Conservation (phyloP, 495 filamentous ascomycete species). For the Wilcoxina mikolae region DNA sequence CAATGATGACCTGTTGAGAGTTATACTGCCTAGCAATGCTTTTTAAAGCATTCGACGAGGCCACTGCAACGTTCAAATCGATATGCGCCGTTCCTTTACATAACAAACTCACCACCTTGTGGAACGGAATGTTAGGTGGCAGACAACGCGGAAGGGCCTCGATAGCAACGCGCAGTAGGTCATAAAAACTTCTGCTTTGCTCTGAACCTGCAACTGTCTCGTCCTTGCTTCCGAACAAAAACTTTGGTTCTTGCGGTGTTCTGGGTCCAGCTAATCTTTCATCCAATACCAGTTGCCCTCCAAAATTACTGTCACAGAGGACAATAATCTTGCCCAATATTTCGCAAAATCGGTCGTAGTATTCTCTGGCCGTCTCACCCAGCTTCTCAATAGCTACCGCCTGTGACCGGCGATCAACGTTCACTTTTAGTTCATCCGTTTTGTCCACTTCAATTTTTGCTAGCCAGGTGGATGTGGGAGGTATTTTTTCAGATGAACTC, state of each 20-base stretch:
- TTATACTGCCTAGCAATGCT: constrained; percentile 86
- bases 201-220: constrained; percentile 64
- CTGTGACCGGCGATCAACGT: constrained; percentile 45
- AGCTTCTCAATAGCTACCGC: constrained; percentile 63
- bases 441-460: constrained; percentile 30
- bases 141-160: constrained; percentile 88
- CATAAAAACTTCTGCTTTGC: constrained; percentile 88
- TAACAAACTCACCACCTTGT: constrained; percentile 83
- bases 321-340: constrained; percentile 90
- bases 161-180: constrained; percentile 86
- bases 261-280: constrained; percentile 89
- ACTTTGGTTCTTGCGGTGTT: constrained; percentile 86
- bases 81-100: constrained; percentile 96
- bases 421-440: constrained; percentile 26
- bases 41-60: constrained; percentile 83
- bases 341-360: constrained; percentile 82
- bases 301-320: constrained; percentile 90
- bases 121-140: constrained; percentile 79
- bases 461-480: constrained; percentile 41
- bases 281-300: constrained; percentile 84
- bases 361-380: constrained; percentile 59
- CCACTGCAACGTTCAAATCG: constrained; percentile 77
- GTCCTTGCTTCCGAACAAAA: constrained; percentile 61
- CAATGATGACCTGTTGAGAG: constrained; percentile 90
- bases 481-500: constrained; percentile 32